Evolutionary conservation across 306 rosid species (phyloP).

Genomic region (Mimosa pudica): DNA sequence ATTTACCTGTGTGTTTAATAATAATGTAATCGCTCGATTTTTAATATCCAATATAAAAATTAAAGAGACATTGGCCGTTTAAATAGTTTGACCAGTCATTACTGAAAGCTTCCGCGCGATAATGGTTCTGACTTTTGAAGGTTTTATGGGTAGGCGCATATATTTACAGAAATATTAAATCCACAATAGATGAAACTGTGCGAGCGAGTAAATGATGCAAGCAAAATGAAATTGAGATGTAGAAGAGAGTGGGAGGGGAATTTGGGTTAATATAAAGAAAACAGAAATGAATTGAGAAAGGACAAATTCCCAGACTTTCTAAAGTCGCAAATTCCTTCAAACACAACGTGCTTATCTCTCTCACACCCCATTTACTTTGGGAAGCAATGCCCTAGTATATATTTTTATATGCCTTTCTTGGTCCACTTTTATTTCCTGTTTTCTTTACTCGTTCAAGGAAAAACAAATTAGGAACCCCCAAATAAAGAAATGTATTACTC

Average conservation of each 20-base stretch:
- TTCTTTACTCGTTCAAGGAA: background rate
- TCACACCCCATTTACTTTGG: background rate
- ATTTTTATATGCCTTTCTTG: background rate
- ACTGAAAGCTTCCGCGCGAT: no score
- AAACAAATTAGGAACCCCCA: background rate
- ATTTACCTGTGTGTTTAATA: no score
- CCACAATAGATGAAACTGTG: background rate
- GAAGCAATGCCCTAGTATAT: background rate
- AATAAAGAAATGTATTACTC: no score
- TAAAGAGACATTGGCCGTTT: no score
- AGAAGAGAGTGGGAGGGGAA: background rate
- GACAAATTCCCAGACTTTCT: background rate
- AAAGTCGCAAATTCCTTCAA: background rate
- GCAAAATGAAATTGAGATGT: background rate
- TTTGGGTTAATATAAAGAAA: background rate
- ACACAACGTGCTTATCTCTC: slow-evolving; percentile 1
- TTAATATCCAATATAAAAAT: no score
- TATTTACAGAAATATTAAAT: no score
- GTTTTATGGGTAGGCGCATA: no score
- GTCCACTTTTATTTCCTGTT: background rate
- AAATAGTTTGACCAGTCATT: no score
- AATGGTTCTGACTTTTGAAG: no score
- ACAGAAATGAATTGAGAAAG: background rate
- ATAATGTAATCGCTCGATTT: no score
- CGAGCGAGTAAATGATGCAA: background rate